phyloP scores from a whole-genome alignment of 306 rosid genomes.

The Acacia confusa region DNA sequence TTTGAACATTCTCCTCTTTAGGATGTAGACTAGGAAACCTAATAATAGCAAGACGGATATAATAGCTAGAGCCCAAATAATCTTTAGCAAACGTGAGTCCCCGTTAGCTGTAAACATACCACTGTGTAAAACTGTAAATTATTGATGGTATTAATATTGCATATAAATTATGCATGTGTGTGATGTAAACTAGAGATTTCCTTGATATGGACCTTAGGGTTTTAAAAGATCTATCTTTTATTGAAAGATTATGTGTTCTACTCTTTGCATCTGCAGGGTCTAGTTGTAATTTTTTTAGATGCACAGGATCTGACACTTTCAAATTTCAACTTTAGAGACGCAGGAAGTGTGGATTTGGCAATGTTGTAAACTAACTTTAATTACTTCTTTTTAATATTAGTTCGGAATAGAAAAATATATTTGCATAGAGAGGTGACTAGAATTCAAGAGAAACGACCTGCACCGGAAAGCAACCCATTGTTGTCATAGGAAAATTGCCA shows the following conservation, averaged over 20 bases:
- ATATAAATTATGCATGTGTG: neutral
- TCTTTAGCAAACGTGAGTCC: neutral
- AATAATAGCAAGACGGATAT: neutral
- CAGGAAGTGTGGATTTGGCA: neutral
- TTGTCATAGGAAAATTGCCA: conserved; percentile 26
- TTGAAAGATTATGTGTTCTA: neutral
- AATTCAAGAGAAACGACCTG: neutral
- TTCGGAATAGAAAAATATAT: too few relatives aligned
- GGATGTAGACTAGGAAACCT: neutral
- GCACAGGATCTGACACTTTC: neutral
- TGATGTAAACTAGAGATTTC: neutral
- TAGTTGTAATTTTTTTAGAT: neutral
- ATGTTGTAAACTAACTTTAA: too few relatives aligned
- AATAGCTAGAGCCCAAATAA: neutral
- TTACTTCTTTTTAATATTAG: neutral
- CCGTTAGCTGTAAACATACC: neutral
- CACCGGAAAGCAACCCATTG: conserved; percentile 28
- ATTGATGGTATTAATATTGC: neutral
- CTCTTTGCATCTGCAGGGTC: neutral
- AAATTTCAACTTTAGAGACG: neutral
- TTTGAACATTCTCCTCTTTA: neutral
- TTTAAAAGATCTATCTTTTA: neutral
- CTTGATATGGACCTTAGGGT: neutral
- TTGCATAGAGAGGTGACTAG: neutral
- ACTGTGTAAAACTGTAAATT: conserved; percentile 12